phyloP scores from a whole-genome alignment of 371 early-diverging fungal genomes.

The Batrachochytrium dendrobatidis region DNA sequence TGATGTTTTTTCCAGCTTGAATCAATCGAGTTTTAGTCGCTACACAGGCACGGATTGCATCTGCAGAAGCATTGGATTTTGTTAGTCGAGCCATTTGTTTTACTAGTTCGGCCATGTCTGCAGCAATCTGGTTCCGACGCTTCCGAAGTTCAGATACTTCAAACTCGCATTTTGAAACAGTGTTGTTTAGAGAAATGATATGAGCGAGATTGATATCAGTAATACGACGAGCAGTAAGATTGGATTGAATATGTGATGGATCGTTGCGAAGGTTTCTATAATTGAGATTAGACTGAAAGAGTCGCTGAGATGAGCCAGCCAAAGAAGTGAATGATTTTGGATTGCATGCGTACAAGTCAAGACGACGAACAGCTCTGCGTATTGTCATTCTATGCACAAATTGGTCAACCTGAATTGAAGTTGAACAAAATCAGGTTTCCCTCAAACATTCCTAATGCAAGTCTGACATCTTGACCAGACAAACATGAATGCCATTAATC shows the following conservation, averaged over 20 bases:
- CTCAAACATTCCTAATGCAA: too few relatives aligned
- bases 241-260: conserved; percentile 39
- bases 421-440: too few relatives aligned
- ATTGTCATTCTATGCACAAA: too few relatives aligned
- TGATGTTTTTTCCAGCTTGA: conserved; percentile 42
- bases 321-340: too few relatives aligned
- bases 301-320: conserved; percentile 15
- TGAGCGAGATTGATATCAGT: conserved; percentile 32
- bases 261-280: conserved; percentile 51
- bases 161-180: conserved; percentile 29
- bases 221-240: conserved; percentile 50
- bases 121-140: conserved; percentile 44
- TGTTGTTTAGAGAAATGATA: conserved; percentile 47
- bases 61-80: not conserved
- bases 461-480: too few relatives aligned
- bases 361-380: too few relatives aligned
- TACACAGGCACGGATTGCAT: conserved; percentile 1
- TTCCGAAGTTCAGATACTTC: conserved; percentile 33
- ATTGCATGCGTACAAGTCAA: too few relatives aligned
- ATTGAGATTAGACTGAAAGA: conserved; percentile 52
- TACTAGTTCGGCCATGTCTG: conserved; percentile 14
- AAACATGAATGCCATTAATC: not conserved
- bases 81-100: not conserved
- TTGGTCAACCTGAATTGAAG: too few relatives aligned
- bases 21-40: conserved; percentile 29